These are phyloP conservation scores for Hibiscus syriacus DNA, from an alignment of 345 rosid genomes.

Conservation along the genomic window DNA sequence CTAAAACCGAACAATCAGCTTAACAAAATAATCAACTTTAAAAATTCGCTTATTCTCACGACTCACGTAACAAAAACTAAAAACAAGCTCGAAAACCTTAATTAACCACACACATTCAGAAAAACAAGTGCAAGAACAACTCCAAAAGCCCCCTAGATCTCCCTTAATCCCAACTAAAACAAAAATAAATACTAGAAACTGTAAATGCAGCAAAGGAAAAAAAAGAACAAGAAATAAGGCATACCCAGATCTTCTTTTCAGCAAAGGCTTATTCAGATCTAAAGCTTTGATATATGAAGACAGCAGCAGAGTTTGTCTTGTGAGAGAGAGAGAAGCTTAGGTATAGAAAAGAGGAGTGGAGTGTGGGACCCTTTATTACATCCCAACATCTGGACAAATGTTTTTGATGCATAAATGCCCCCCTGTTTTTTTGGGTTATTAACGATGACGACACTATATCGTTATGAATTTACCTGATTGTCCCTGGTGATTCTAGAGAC, in stretches of 20 bases:
- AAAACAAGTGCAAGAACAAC: background rate
- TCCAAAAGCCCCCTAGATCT: background rate
- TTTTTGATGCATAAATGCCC: background rate
- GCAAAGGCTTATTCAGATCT: slow-evolving; percentile 6
- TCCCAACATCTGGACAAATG: too few relatives aligned
- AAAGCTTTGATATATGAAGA: slow-evolving; percentile 2
- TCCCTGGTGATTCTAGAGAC: background rate
- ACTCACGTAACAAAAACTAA: background rate
- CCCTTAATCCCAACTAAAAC: background rate
- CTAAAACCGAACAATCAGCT: slow-evolving; percentile 1
- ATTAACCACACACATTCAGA: background rate
- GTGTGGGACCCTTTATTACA: background rate
- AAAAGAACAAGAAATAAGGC: background rate
- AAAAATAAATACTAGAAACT: background rate
- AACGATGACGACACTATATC: slow-evolving; percentile 3
- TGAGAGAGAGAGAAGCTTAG: slow-evolving; percentile 12
- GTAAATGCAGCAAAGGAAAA: slow-evolving; percentile 4
- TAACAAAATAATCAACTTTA: background rate
- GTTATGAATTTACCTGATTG: background rate
- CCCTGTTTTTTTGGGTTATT: background rate
- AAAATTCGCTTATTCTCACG: background rate
- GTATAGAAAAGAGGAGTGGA: background rate
- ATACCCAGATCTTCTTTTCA: slow-evolving; percentile 10
- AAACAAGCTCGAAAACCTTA: background rate
- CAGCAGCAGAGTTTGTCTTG: background rate